Conservation (phyloP, 2,329 filamentous ascomycete genomes). For the Dactylellina cionopaga region DNA sequence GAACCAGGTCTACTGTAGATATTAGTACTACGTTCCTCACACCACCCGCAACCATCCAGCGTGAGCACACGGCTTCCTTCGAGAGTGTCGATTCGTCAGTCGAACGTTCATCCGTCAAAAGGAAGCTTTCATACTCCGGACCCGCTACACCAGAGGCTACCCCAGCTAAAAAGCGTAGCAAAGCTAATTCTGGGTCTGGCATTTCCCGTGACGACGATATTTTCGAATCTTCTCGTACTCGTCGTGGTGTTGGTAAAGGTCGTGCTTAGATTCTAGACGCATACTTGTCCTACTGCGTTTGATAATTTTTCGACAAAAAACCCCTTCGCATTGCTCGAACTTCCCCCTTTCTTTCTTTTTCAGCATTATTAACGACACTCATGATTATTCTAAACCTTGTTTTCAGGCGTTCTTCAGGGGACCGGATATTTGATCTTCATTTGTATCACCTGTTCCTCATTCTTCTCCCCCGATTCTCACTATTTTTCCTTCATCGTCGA, state of each 20-base stretch:
- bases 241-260: slow-evolving; percentile 22
- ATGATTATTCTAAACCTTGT: slow-evolving; percentile 28
- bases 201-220: slow-evolving; percentile 26
- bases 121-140: slow-evolving; percentile 39
- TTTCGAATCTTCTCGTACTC: slow-evolving; percentile 29
- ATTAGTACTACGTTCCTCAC: slow-evolving; percentile 46
- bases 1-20: slow-evolving; percentile 18
- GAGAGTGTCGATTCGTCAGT: slow-evolving; percentile 1
- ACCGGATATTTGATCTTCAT: slow-evolving; percentile 24
- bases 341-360: slow-evolving; percentile 12
- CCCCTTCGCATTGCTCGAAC: not conserved
- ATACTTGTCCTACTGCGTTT: not conserved
- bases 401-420: slow-evolving; percentile 41
- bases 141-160: slow-evolving; percentile 48
- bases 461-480: not conserved
- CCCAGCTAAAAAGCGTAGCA: slow-evolving; percentile 45
- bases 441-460: not conserved
- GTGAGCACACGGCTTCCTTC: slow-evolving; percentile 24
- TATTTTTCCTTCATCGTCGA: not conserved
- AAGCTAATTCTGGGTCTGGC: slow-evolving; percentile 2
- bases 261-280: slow-evolving; percentile 27
- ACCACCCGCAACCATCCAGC: slow-evolving; percentile 34
- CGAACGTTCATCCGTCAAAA: slow-evolving; percentile 27
- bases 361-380: slow-evolving; percentile 30
- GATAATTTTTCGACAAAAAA: not conserved